Percentiles rank a stretch among this genome's conserved stretches.
phyloP scores from a whole-genome alignment of 2,329 filamentous ascomycete species.

The Claviceps maximensis region DNA sequence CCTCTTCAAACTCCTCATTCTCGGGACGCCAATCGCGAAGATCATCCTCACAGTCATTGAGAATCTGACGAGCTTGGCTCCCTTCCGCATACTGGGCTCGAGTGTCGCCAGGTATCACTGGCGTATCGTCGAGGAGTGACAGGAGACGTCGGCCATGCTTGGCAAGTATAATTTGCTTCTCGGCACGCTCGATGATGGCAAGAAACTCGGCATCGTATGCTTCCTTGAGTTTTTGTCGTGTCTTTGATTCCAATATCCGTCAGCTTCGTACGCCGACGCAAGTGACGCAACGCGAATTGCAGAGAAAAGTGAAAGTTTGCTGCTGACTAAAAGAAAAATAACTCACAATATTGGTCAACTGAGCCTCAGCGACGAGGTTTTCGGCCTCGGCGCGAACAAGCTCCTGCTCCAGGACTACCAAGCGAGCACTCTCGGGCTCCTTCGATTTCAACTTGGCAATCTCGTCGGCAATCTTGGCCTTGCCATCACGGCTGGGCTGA shows the following conservation, averaged over 20 bases:
- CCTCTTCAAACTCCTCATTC: conserved; percentile 18
- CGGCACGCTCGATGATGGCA: conserved; percentile 85
- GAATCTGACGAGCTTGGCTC: conserved; percentile 63
- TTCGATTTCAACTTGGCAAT: conserved; percentile 85
- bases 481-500: conserved; percentile 79
- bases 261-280: background rate
- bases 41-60: conserved; percentile 87
- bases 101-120: conserved; percentile 74
- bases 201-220: conserved; percentile 81
- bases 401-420: conserved; percentile 87
- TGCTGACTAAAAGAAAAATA: no score
- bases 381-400: conserved; percentile 92
- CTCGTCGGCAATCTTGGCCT: conserved; percentile 80
- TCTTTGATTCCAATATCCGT: conserved; percentile 62
- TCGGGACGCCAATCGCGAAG: conserved; percentile 59
- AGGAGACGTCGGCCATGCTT: conserved; percentile 79
- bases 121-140: conserved; percentile 75
- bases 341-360: conserved; percentile 84
- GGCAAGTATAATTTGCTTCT: conserved; percentile 92
- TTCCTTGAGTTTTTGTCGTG: conserved; percentile 90
- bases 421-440: conserved; percentile 70
- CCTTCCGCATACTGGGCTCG: conserved; percentile 54
- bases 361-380: conserved; percentile 89
- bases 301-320: background rate
- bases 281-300: background rate